Conservation (phyloP, 2,329 filamentous ascomycete genomes). For the Botrytis galanthina region DNA sequence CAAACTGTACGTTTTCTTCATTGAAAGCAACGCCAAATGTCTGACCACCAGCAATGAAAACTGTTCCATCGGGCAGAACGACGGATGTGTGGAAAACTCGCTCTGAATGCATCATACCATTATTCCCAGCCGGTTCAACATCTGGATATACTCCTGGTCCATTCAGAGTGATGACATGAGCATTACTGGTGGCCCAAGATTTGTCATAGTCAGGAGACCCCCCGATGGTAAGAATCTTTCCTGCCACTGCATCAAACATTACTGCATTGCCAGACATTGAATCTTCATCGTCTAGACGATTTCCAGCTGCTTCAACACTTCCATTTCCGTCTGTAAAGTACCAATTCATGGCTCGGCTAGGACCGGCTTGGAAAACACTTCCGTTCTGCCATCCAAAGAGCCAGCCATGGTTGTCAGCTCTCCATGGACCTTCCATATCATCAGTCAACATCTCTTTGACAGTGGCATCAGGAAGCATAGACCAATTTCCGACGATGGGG, state of each 20-base stretch:
- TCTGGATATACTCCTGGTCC: not conserved
- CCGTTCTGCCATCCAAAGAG: conserved; percentile 11
- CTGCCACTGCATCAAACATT: conserved; percentile 9
- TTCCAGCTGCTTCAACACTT: not conserved
- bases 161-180: not conserved
- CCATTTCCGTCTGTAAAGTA: conserved; percentile 8
- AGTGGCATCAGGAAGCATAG: not conserved
- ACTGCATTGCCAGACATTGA: conserved; percentile 13
- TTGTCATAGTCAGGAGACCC: conserved; percentile 2
- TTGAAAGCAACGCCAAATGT: conserved; percentile 6
- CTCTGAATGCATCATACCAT: conserved; percentile 2
- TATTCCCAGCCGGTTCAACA: not conserved
- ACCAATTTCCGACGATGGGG: not conserved
- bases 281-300: not conserved
- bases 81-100: conserved; percentile 12
- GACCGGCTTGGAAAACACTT: conserved; percentile 7
- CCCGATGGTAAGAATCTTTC: conserved; percentile 9
- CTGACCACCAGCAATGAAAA: conserved; percentile 8
- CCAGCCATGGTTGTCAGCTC: conserved; percentile 13
- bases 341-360: conserved; percentile 14
- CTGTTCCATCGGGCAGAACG: conserved; percentile 1
- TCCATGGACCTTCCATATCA: conserved; percentile 11
- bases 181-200: not conserved
- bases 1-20: conserved; percentile 5
- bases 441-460: conserved; percentile 3